phyloP scores from a whole-genome alignment of 805 yeast species.

The Wickerhamiella lipophila region DNA sequence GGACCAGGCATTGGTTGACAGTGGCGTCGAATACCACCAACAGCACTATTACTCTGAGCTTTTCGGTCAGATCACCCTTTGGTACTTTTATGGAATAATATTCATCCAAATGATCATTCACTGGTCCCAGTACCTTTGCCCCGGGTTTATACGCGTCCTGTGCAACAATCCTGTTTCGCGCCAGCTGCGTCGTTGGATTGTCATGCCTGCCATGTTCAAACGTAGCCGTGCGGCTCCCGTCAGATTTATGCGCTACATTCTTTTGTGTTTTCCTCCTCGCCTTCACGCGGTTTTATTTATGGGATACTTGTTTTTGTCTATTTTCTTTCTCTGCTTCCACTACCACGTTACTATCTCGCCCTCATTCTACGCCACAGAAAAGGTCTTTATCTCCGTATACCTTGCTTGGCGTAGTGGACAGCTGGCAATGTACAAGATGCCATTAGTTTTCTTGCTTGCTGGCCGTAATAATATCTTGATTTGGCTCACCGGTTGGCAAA shows the following conservation, averaged over 20 bases:
- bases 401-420: slow-evolving; percentile 12
- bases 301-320: slow-evolving; percentile 25
- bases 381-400: background rate
- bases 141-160: slow-evolving; percentile 1
- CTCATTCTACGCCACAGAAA: background rate
- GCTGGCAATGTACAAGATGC: slow-evolving; percentile 29
- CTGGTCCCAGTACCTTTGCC: slow-evolving; percentile 11
- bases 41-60: slow-evolving; percentile 6
- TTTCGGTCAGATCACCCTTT: slow-evolving; percentile 11
- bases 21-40: slow-evolving; percentile 1
- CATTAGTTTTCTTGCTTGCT: slow-evolving; percentile 48
- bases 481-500: slow-evolving; percentile 43
- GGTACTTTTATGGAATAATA: slow-evolving; percentile 13
- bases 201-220: slow-evolving; percentile 25
- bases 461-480: slow-evolving; percentile 55
- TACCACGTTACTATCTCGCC: background rate
- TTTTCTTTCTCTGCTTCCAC: slow-evolving; percentile 9
- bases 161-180: slow-evolving; percentile 7
- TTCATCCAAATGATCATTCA: slow-evolving; percentile 11
- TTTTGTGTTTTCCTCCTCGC: slow-evolving; percentile 30
- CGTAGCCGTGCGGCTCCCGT: slow-evolving; percentile 21
- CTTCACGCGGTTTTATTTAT: slow-evolving; percentile 30
- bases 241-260: slow-evolving; percentile 12
- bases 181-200: slow-evolving; percentile 13
- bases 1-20: background rate